Conservation (phyloP, 2,329 filamentous ascomycete genomes). For the Aspergillus intermedius region DNA sequence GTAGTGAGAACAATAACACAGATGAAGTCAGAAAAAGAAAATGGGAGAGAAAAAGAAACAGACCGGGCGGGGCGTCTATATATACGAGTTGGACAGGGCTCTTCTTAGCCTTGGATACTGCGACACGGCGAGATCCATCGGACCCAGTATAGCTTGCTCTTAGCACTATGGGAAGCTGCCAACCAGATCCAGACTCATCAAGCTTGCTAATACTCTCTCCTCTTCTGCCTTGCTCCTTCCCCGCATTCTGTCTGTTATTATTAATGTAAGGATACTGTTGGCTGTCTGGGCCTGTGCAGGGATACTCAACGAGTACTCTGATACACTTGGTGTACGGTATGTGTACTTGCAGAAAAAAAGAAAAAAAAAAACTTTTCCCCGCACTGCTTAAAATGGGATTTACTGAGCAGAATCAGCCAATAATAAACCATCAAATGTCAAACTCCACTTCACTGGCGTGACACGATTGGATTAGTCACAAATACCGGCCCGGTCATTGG, state of each 20-base stretch:
- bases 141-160: no score
- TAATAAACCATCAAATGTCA: constrained; percentile 6
- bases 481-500: no score
- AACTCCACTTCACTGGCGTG: neutral
- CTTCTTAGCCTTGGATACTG: neutral
- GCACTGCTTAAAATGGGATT: constrained; percentile 1
- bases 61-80: constrained; percentile 2
- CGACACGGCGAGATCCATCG: neutral
- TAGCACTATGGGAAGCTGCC: no score
- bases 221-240: no score
- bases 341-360: constrained; percentile 1
- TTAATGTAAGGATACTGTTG: no score
- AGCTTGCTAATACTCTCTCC: no score
- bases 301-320: no score
- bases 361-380: constrained; percentile 2
- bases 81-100: neutral
- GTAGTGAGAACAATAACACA: neutral
- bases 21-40: neutral
- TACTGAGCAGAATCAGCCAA: constrained; percentile 1
- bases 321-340: neutral
- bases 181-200: no score
- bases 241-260: no score
- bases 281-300: no score
- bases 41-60: constrained; percentile 6
- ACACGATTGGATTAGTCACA: neutral